Percentiles rank a stretch among this genome's conserved stretches.
These are phyloP conservation scores for Kalmanozyma brasiliensis DNA, from an alignment of 1,284 basidiomycete species.

Conservation along the genomic window DNA sequence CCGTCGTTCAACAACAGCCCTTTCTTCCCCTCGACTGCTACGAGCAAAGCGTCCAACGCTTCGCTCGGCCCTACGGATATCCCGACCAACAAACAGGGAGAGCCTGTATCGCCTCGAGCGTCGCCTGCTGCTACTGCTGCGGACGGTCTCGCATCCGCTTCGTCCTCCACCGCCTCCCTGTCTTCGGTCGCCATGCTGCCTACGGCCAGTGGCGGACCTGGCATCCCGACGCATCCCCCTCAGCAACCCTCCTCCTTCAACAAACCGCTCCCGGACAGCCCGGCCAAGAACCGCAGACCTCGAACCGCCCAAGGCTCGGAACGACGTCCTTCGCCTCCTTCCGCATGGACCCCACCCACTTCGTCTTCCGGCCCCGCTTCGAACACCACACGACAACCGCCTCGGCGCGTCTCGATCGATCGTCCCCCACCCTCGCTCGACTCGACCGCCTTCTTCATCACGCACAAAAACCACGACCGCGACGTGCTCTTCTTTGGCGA, in stretches of 20 bases:
- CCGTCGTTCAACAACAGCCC: conserved; percentile 43
- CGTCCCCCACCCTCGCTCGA: conserved; percentile 53
- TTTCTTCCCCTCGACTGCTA: conserved; percentile 16
- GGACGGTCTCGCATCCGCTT: conserved; percentile 4
- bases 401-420: conserved; percentile 41
- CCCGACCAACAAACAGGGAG: conserved; percentile 9
- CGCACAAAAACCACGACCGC: conserved; percentile 52
- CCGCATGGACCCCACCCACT: conserved; percentile 29
- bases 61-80: conserved; percentile 18
- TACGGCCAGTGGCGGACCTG: conserved; percentile 14
- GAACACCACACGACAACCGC: conserved; percentile 18
- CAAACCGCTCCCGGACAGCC: conserved; percentile 15
- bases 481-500: conserved; percentile 66
- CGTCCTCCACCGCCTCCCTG: conserved; percentile 11
- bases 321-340: conserved; percentile 29
- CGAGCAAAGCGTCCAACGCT: conserved; percentile 11
- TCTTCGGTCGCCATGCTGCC: conserved; percentile 18
- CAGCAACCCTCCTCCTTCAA: conserved; percentile 2
- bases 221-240: conserved; percentile 8
- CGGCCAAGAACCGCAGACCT: conserved; percentile 34
- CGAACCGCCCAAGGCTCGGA: conserved; percentile 57
- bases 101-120: conserved; percentile 41
- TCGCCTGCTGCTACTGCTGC: conserved; percentile 16
- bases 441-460: conserved; percentile 64
- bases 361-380: conserved; percentile 4